phyloP scores from a whole-genome alignment of 495 filamentous ascomycete species.

The Trichocladium antarcticum region DNA sequence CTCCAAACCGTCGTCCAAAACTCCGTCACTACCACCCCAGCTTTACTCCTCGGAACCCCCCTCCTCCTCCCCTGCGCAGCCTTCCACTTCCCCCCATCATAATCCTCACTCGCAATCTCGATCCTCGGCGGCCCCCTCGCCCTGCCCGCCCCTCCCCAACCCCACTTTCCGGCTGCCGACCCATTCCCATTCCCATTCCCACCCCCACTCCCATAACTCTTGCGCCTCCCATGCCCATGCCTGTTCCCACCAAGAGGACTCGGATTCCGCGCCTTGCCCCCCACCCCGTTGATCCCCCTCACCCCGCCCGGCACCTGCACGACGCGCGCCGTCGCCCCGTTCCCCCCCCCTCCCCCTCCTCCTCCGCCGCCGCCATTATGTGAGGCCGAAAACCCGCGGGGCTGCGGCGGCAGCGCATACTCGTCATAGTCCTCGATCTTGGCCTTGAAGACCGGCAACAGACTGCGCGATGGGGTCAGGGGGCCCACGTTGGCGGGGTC shows the following conservation, averaged over 20 bases:
- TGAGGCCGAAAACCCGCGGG: too few relatives aligned
- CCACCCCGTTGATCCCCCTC: constrained; percentile 7
- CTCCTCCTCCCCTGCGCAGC: constrained; percentile 11
- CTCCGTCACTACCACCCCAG: constrained; percentile 27
- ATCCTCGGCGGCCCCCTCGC: constrained; percentile 30
- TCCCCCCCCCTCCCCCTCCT: background rate
- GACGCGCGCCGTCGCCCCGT: too few relatives aligned
- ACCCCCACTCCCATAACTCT: constrained; percentile 6
- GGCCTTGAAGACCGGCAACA: constrained; percentile 38
- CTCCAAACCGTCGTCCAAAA: constrained; percentile 38
- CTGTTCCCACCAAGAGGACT: constrained; percentile 2
- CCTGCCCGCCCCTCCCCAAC: constrained; percentile 32
- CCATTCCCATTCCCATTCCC: constrained; percentile 7
- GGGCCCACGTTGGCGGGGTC: constrained; percentile 18
- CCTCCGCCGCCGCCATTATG: constrained; percentile 15
- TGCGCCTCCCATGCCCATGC: background rate
- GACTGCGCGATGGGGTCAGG: background rate
- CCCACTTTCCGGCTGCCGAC: constrained; percentile 18
- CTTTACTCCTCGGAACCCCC: constrained; percentile 7
- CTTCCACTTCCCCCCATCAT: constrained; percentile 29
- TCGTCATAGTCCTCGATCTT: constrained; percentile 38
- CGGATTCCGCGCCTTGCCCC: background rate
- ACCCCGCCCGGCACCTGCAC: background rate
- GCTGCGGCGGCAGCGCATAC: constrained; percentile 17
- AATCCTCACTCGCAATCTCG: constrained; percentile 31